Conservation (phyloP, 495 filamentous ascomycete species). For the Penicillium angulare region DNA sequence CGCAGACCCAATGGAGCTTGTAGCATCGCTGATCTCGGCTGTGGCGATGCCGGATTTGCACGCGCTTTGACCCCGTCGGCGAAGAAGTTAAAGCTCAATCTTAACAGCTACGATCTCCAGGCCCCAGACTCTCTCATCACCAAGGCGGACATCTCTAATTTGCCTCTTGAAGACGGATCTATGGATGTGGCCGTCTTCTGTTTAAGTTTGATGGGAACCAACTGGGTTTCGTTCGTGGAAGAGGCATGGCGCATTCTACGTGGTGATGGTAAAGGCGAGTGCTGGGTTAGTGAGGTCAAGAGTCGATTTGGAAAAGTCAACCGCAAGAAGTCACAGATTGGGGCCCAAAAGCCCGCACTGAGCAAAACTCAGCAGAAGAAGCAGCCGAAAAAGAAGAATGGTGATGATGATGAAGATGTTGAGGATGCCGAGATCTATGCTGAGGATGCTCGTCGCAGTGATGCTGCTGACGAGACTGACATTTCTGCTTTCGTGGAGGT, state of each 20-base stretch:
- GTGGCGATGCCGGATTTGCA: slow-evolving; percentile 74
- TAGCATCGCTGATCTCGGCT: slow-evolving; percentile 85
- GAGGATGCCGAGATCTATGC: slow-evolving; percentile 48
- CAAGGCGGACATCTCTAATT: slow-evolving; percentile 79
- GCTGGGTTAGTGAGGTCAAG: slow-evolving; percentile 97
- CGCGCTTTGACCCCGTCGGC: slow-evolving; percentile 51
- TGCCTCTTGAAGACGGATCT: slow-evolving; percentile 67
- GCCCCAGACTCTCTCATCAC: slow-evolving; percentile 69
- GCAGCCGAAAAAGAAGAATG: slow-evolving; percentile 36
- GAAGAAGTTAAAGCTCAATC: slow-evolving; percentile 64
- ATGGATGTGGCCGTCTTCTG: slow-evolving; percentile 91
- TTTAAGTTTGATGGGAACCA: slow-evolving; percentile 96
- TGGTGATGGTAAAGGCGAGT: slow-evolving; percentile 77
- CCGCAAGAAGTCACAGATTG: slow-evolving; percentile 55
- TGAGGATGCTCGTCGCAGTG: slow-evolving; percentile 43
- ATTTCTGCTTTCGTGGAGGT: slow-evolving; percentile 87
- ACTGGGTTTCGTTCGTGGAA: slow-evolving; percentile 93
- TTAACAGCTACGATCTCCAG: slow-evolving; percentile 67
- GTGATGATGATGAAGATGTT: slow-evolving; percentile 37
- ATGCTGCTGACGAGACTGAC: slow-evolving; percentile 64
- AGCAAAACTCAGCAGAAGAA: slow-evolving; percentile 56
- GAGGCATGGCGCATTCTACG: slow-evolving; percentile 88
- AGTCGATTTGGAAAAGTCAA: slow-evolving; percentile 71
- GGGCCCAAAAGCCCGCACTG: slow-evolving; percentile 58
- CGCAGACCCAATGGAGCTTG: slow-evolving; percentile 57